Evolutionary conservation across 768 basidiomycete species (phyloP).

Genomic region (Coprinopsis strossmayeri): DNA sequence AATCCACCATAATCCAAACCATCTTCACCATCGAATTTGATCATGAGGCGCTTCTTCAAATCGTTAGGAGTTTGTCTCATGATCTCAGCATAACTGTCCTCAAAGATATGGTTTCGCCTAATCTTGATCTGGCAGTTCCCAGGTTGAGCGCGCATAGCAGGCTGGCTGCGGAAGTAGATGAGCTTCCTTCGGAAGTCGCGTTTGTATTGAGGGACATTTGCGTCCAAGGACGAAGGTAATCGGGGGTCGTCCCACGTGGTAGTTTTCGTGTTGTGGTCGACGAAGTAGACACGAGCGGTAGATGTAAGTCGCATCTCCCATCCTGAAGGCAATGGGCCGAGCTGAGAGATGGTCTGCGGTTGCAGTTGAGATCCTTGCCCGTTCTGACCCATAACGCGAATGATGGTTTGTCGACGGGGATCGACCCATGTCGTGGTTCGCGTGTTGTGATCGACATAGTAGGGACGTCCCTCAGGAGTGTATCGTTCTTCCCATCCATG

Average conservation of each 20-base stretch:
- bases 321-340: slow-evolving; percentile 93
- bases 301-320: slow-evolving; percentile 99
- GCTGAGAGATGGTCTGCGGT: slow-evolving; percentile 92
- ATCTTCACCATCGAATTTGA: slow-evolving; percentile 99
- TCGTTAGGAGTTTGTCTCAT: slow-evolving; percentile 99
- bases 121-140: slow-evolving; percentile 99
- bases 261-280: slow-evolving; percentile 99
- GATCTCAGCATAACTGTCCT: slow-evolving; percentile 99
- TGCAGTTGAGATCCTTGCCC: slow-evolving; percentile 85
- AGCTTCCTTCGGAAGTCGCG: slow-evolving; percentile 99
- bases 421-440: slow-evolving; percentile 99
- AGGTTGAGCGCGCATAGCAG: slow-evolving; percentile 95
- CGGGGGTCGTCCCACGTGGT: slow-evolving; percentile 99
- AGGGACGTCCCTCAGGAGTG: slow-evolving; percentile 96
- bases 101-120: slow-evolving; percentile 95
- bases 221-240: slow-evolving; percentile 87
- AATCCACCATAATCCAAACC: slow-evolving; percentile 98
- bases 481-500: slow-evolving; percentile 99
- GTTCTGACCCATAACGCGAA: slow-evolving; percentile 93
- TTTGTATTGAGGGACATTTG: slow-evolving; percentile 99
- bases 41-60: slow-evolving; percentile 98
- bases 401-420: slow-evolving; percentile 92
- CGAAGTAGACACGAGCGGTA: slow-evolving; percentile 98
- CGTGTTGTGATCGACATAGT: slow-evolving; percentile 99
- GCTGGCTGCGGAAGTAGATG: slow-evolving; percentile 98